Evolutionary conservation across 352 stramenopile genomes (phyloP), one percentile per base, ranked within the genome.

Genomic region (Phytophthora lateralis): DNA sequence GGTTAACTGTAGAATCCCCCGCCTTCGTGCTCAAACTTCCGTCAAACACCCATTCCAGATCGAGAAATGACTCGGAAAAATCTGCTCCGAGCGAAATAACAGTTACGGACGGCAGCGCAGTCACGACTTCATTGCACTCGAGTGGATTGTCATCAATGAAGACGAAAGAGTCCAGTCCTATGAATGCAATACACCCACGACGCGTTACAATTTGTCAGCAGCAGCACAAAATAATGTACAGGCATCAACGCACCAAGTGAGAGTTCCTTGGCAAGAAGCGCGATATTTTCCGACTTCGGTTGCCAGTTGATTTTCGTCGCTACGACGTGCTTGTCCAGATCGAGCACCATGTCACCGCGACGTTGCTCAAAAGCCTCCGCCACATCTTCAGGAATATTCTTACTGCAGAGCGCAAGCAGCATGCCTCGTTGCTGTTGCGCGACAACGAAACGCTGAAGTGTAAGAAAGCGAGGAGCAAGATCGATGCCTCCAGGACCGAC

Each of bases 141-240:
- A 90, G 52, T 8, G 74, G 69, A 27, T 88, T 93, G 53, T 91
- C 84, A 21, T 93, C 84, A 17, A 93, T 70, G 27, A 93, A 90
- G 18, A 93, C 52, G 46, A 90, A 86, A 10, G 79, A 78, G 43
- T 90, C 81, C 34, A 91, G 53, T 2, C 74, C 76, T 81, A 44
- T n/a, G 44, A 10, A 35, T 39, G 4, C 17, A 54, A 35, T 35
- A 37, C 39, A 27, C 20, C 18, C 17, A 26, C 11, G 18, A 29
- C 12, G 11, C 12, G n/a, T 10, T 42, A 39, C 35, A 21, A 18
- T 18, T 18, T 30, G 46, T 42, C 34, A 43, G 34, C 30, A 17
- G 15, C 27, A 12, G 15, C 17, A 17, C 14, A 10, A 26, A 15
- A 15, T 18, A 50, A 24, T 18, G 15, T 18, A 27, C n/a, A 24